Base-by-base conservation (phyloP, 1,284 basidiomycete genomes). In the Papiliotrema flavescens region DNA sequence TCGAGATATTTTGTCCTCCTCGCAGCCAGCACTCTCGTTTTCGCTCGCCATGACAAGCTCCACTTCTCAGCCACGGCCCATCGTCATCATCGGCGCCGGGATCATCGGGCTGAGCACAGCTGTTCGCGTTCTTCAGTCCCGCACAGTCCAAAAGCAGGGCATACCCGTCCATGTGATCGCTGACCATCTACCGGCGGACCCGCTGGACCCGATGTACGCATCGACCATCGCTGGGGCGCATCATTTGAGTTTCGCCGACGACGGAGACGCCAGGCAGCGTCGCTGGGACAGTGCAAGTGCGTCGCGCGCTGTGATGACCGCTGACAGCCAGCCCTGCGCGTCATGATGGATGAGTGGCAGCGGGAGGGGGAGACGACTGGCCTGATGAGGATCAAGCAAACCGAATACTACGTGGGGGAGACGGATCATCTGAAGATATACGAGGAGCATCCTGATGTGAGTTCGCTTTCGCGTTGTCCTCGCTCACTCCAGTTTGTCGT, bases 101-200 rank as follows among this genome's bases (percentile, higher is more conserved):
- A 61, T 74, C 47, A 74, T 76, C 26, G 75, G 74, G 14, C 63
- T 76, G 17, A 75, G 74, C 11, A 74, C 74, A 0, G 75, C 71
- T 41, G 59, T 75, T 39, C 59, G 62, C 9, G 52, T 75, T 19
- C 64, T 73, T 34, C 63, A 72, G 48, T 63, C 67, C 13, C 47
- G 47, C 13, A 32, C 49, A 32, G 14, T 61, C 42, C 28, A 34
- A 19, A 3, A 13, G 20, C 4, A 3, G 42, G 9, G 44, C 26
- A 15, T 41, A 46, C 28, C 55, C 54, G 60, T 75, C 5, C 69
- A 75, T 48, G 57, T 77, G 44, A 41, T 77, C 13, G 74, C 73
- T 0, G 65, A 62, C 13, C 71, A 73, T 46, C 50, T 71, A 1
- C 73, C 73, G 0, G 50, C 60, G 17, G 75, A 76, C 49, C 56